Conservation (phyloP, 2,329 filamentous ascomycete species). For the Corinectria fuckeliana region DNA sequence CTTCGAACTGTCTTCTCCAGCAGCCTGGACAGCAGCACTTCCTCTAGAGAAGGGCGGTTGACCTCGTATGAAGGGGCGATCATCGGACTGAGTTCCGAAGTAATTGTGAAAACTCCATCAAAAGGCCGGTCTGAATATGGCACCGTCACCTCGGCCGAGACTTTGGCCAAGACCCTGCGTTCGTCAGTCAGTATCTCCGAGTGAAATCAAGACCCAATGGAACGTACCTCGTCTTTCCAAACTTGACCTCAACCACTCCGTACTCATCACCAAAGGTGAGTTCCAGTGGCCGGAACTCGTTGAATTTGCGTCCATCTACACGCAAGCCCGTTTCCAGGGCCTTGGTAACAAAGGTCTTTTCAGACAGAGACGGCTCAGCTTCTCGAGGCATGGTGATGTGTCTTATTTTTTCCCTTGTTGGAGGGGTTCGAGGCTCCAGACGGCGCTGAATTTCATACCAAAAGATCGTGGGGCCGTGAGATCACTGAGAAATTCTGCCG, state of each 20-base stretch:
- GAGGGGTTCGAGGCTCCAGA: slow-evolving; percentile 4
- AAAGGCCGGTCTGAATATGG: slow-evolving; percentile 90
- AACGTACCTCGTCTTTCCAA: slow-evolving; percentile 86
- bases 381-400: slow-evolving; percentile 80
- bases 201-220: background rate
- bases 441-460: slow-evolving; percentile 13
- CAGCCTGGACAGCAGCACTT: slow-evolving; percentile 84
- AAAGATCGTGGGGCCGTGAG: slow-evolving; percentile 23
- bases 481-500: slow-evolving; percentile 53
- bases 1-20: slow-evolving; percentile 94
- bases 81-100: slow-evolving; percentile 91
- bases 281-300: slow-evolving; percentile 79
- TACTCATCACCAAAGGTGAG: slow-evolving; percentile 89
- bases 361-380: slow-evolving; percentile 86
- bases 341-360: slow-evolving; percentile 84
- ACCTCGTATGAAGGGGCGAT: slow-evolving; percentile 89
- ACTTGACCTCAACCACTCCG: slow-evolving; percentile 83
- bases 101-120: slow-evolving; percentile 93
- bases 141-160: slow-evolving; percentile 86
- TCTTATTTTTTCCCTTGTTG: slow-evolving; percentile 17
- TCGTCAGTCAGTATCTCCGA: slow-evolving; percentile 13
- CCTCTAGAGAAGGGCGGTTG: slow-evolving; percentile 81
- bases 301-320: slow-evolving; percentile 81
- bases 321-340: slow-evolving; percentile 82
- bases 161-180: slow-evolving; percentile 79